Base-by-base conservation (phyloP, 2,329 filamentous ascomycete species). In the Pseudogymnoascus sp. region DNA sequence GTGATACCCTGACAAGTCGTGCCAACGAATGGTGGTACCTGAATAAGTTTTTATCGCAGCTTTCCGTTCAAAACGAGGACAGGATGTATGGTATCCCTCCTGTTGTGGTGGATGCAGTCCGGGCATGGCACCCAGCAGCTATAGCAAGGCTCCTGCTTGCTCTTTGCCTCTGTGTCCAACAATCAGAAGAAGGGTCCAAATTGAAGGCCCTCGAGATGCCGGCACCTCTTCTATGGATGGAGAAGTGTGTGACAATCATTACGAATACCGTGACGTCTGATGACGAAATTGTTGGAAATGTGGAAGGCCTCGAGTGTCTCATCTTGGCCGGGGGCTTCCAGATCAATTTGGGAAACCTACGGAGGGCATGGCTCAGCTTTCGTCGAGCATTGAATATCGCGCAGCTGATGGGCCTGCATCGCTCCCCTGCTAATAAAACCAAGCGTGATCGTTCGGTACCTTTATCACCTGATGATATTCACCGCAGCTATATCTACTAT, bases 291-390 rank as follows among this genome's bases (percentile, higher is more conserved):
- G 66, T 78, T 0, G 71, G 69, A 22, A 79, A 76, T 2, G 67
- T 79, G 1, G 81, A 85, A 67, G 81, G 79, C 0, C 67, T 83
- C 5, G 78, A 82, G 62, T 79, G 78, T 58, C 70, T 83, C n/a
- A 72, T 81, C 64, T 70, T 82, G 0, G 76, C 81, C 63, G 73
- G 72, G 11, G 70, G 80, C 20, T 79, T 76, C 64, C 71, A 77
- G 6, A 76, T 75, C 28, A 81, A 81, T 28, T 68, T 69, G 0
- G 81, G 81, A 1, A 74, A 78, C 28, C 70, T 81, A 2, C 77
- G 81, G 20, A 79, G 80, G 47, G 74, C 78, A 0, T 82, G 78
- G 78, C 65, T 81, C 3, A 70, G 72, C 0, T 73, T 72, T 36
- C 75, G 82, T 0, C 74, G 80, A 4, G 79, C 79, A 4, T 69